Evolutionary conservation across 2,329 filamentous ascomycete species (phyloP).

Genomic region (Nemania sp.): DNA sequence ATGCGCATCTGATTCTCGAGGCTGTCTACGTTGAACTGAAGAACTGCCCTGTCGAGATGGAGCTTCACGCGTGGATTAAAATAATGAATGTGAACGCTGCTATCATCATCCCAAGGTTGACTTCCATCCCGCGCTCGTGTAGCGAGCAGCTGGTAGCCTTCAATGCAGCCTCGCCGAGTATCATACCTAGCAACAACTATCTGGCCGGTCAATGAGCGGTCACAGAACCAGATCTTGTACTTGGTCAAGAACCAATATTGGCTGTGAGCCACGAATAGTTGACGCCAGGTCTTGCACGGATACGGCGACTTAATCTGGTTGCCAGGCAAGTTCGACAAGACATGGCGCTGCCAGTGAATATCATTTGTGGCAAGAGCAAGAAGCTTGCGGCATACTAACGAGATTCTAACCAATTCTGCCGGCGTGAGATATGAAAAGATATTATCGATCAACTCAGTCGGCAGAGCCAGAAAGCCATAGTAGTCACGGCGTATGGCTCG

Average conservation of each 20-base stretch:
- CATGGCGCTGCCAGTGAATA: conserved; percentile 69
- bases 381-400: conserved; percentile 64
- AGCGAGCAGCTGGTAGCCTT: conserved; percentile 76
- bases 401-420: conserved; percentile 62
- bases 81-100: conserved; percentile 67
- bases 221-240: conserved; percentile 84
- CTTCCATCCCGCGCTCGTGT: conserved; percentile 58
- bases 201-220: conserved; percentile 72
- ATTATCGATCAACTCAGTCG: conserved; percentile 73
- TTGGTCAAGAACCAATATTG: conserved; percentile 83
- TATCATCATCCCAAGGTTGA: conserved; percentile 67
- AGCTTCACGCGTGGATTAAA: conserved; percentile 73
- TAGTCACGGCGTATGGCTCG: not conserved
- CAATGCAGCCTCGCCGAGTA: conserved; percentile 71
- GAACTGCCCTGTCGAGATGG: conserved; percentile 73
- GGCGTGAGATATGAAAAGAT: conserved; percentile 70
- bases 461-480: conserved; percentile 58
- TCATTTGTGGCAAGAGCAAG: conserved; percentile 65
- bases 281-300: conserved; percentile 66
- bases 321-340: conserved; percentile 69
- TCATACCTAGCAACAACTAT: conserved; percentile 79
- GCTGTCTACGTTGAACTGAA: conserved; percentile 54
- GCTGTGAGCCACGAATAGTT: conserved; percentile 74
- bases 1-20: conserved; percentile 31
- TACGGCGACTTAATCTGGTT: conserved; percentile 55